Evolutionary conservation across 805 yeast species (phyloP), one percentile per base, ranked within the genome.

Genomic region (Kluyveromyces nonfermentans): DNA sequence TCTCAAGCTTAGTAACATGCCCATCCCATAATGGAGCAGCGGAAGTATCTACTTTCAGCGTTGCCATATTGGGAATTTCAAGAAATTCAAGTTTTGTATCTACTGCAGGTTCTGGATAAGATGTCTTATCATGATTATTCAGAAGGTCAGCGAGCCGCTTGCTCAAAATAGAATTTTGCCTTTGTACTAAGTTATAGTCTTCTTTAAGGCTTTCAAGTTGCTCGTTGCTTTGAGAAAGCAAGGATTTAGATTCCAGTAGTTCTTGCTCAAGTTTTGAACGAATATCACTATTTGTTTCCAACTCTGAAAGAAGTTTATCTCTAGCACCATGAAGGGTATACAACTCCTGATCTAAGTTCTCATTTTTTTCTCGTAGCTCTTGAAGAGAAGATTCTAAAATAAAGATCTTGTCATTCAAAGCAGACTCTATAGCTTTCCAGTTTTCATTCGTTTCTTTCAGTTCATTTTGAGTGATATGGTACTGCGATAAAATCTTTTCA

Each of bases 391-490:
- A 57, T 46, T 75, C 73, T n/a, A 73, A 50, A 14, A 52, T 45
- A 4, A 73, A 59, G 16, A 80, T 68, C 45, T 73, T 74, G 7
- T 64, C 59, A 47, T 71, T 66, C 46, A 87, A 69, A 3, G 78
- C 70, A 33, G 82, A 73, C 60, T 93, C 97, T 35, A 87, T 79
- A 16, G 78, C 67, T 45, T 82, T 80, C 95, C 96, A 86, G 59
- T 82, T 85, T 49, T 81, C 86, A 45, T 82, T 82, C 0, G 90
- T 83, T 14, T 80, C 73, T 7, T 84, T 74, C 50, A 85, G 82
- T 59, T 88, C 93, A 2, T 75, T 67, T 54, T 83, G 88, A 17
- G 85, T 56, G 14, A 72, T 64, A 36, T 73, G 77, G 50, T 80
- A 78, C 34, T 75, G 72, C 30, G 69, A 67, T 7, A 67, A 51